Evolutionary conservation across 768 basidiomycete genomes (phyloP), one percentile per base, ranked within the genome.

Genomic region (Omphalotus guepiniiformis): DNA sequence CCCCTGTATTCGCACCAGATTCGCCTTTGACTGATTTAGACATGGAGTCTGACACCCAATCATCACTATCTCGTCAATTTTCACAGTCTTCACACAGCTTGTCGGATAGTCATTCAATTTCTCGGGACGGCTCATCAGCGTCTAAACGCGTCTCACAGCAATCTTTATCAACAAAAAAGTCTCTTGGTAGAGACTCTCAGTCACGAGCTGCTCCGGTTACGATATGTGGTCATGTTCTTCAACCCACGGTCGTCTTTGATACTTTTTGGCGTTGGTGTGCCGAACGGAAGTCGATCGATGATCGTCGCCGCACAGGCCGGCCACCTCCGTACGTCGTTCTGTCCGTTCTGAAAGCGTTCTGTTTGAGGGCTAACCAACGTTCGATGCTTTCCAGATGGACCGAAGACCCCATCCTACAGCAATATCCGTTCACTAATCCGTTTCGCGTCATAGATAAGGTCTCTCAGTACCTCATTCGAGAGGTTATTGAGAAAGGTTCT

Each of bases 361-460:
- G 28, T 44, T 19, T 40, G 49, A 38, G 48, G 32, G 49, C 52
- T 65, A 50, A 59, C 49, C n/a, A 9, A 37, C 19, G 21, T 44
- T 42, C 32, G 6, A 19, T 35, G 22, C 25, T 35, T 49, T 27
- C 21, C 48, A 83, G 82, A 23, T 91, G 88, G 88, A 87, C 87
- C 0, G 59, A 72, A 1, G 85, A 91, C 58, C 56, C 63, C 2
- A 77, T 83, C 41, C 68, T 91, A 16, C 68, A 60, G 2, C 57
- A 66, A 11, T 73, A 79, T 54, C 72, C 70, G 25, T 89, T 88
- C 59, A 88, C 85, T 65, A 88, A 88, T 56, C 77, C 83, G 0
- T 91, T 75, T 58, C 84, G 88, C 28, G 79, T 88, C 6, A 72
- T 82, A 36, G 88, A 91, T 66, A 79, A 78, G 28, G 73, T 73